Evolutionary conservation across 2,329 filamentous ascomycete genomes (phyloP), one percentile per base, ranked within the genome.

Genomic region (Colletotrichum gloeosporioides): DNA sequence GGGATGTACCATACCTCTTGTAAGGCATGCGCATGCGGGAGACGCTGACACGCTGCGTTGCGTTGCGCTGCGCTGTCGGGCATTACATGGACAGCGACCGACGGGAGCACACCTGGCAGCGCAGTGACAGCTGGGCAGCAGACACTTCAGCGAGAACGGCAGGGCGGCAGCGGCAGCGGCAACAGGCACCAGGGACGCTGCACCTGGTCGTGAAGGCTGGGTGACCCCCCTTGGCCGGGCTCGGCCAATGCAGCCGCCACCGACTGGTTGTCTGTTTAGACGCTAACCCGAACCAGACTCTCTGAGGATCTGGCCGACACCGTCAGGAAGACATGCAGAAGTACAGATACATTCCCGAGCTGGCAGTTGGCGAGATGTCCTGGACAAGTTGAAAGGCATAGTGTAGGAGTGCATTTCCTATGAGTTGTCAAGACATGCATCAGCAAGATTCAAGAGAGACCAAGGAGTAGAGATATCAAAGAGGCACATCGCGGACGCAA

Each of bases 151-250:
- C 34, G 63, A 65, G 22, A 65, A 44, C 64, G 39, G 64, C 64
- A 66, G 39, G 64, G 65, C 65, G 65, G 44, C 65, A 68, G 53
- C 66, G 66, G 66, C 66, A 69, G 66, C 66, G 53, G 66, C 66
- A 69, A 34, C 66, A 69, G 66, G 66, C 66, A 61, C 66, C 66
- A 69, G 66, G 66, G 66, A 61, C 66, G 53, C 66, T 69, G 66
- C 66, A 69, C 59, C 66, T 39, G 6, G n/a, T 6, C 10, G 27
- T 66, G 39, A 13, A 44, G 64, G 64, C 10, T 66, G 39, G 64
- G 39, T 36, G 64, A 22, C 64, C 32, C 29, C 53, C 66, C 53
- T 18, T 63, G 66, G 66, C 32, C 34, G n/a, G 66, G 53, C 66
- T 69, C 66, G 66, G 66, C 27, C 66, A 59, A 4, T 69, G 34